Evolutionary conservation across 2,329 filamentous ascomycete species (phyloP).

Genomic region (Hypocrella siamensis): DNA sequence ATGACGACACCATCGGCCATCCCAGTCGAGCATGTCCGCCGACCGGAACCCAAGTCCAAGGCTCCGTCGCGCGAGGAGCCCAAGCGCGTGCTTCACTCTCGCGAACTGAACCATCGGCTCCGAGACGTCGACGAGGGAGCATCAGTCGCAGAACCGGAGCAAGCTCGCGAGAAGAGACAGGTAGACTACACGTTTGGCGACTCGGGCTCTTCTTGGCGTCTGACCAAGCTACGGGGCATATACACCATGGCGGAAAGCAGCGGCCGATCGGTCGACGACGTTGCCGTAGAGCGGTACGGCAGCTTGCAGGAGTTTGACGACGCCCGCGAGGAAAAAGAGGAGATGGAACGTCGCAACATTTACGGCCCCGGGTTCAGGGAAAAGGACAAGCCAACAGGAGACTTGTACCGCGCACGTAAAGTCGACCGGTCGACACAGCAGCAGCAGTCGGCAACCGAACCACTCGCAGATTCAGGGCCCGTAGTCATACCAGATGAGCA

Average conservation of each 20-base stretch:
- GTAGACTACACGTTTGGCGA: slow-evolving; percentile 82
- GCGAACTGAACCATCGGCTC: slow-evolving; percentile 60
- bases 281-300: slow-evolving; percentile 72
- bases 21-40: slow-evolving; percentile 69
- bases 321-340: slow-evolving; percentile 81
- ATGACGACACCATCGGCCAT: slow-evolving; percentile 79
- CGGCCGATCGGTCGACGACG: slow-evolving; percentile 58
- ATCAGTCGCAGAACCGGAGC: background rate
- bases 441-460: slow-evolving; percentile 23
- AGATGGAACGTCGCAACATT: slow-evolving; percentile 65
- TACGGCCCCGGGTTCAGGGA: slow-evolving; percentile 77
- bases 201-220: slow-evolving; percentile 79
- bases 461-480: slow-evolving; percentile 25
- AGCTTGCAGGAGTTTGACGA: slow-evolving; percentile 77
- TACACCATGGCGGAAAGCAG: slow-evolving; percentile 66
- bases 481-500: slow-evolving; percentile 40
- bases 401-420: slow-evolving; percentile 64
- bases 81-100: slow-evolving; percentile 57
- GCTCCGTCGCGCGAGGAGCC: slow-evolving; percentile 39
- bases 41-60: slow-evolving; percentile 36
- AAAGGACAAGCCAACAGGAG: slow-evolving; percentile 76
- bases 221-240: slow-evolving; percentile 83
- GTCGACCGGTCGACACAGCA: slow-evolving; percentile 27
- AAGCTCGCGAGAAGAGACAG: slow-evolving; percentile 29
- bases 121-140: slow-evolving; percentile 40